Conservation (phyloP, 208 protist species). For the Trypanosoma mega region DNA sequence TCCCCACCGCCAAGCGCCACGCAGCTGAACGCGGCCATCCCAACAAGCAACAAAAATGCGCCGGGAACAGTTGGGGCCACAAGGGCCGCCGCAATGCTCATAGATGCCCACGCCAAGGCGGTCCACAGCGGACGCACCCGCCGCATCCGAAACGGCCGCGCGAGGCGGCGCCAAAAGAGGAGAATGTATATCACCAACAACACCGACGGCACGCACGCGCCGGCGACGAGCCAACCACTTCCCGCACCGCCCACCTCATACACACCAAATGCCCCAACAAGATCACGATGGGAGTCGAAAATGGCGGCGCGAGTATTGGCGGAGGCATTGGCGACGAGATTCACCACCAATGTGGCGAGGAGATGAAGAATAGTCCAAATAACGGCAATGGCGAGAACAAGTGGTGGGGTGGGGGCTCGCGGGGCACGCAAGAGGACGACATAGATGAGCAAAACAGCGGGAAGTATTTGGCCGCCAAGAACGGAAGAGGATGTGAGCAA, state of each 20-base stretch:
- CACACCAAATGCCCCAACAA: conserved; percentile 16
- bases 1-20: background rate
- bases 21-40: conserved; percentile 13
- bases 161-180: conserved; percentile 13
- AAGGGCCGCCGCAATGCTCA: conserved; percentile 13
- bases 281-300: conserved; percentile 14
- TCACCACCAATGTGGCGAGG: conserved; percentile 17
- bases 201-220: conserved; percentile 16
- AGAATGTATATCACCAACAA: conserved; percentile 23
- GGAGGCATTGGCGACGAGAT: conserved; percentile 12
- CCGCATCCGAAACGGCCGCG: background rate
- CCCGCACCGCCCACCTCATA: conserved; percentile 14
- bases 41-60: conserved; percentile 12
- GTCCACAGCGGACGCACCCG: conserved; percentile 12
- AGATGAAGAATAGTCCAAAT: conserved; percentile 21
- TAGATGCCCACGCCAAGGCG: conserved; percentile 15
- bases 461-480: conserved; percentile 20
- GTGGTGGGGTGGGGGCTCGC: background rate
- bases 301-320: background rate
- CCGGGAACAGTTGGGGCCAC: conserved; percentile 15
- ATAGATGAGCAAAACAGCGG: conserved; percentile 15
- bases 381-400: conserved; percentile 11
- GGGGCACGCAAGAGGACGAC: conserved; percentile 5
- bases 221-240: conserved; percentile 11
- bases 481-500: conserved; percentile 16